A percentile compares a stretch with the other conserved stretches of the same genome.
Conservation (phyloP, 2,329 filamentous ascomycete genomes). For the Hyphodiscus sp. region DNA sequence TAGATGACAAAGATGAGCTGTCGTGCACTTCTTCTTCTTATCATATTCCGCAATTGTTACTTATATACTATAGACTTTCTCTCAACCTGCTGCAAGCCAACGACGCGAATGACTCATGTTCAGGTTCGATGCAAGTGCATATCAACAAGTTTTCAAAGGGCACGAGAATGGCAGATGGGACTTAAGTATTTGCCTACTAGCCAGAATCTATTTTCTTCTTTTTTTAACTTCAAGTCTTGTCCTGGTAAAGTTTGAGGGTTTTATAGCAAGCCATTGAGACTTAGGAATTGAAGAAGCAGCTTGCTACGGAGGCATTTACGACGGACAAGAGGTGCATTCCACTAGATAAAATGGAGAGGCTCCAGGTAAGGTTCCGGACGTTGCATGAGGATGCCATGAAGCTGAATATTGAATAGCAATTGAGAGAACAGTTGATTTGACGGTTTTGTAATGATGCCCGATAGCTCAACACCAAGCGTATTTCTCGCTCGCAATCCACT, state of each 20-base stretch:
- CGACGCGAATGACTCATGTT: too few species aligned
- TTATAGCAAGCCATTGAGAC: slow-evolving; percentile 16
- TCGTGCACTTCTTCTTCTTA: too few species aligned
- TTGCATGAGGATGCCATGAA: not conserved
- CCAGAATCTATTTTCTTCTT: slow-evolving; percentile 16
- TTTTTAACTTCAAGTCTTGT: not conserved
- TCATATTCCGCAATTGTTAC: too few species aligned
- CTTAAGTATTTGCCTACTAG: slow-evolving; percentile 1
- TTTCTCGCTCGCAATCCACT: slow-evolving; percentile 70
- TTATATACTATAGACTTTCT: too few species aligned
- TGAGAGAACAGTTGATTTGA: not conserved
- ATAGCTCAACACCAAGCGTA: slow-evolving; percentile 54
- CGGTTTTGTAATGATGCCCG: not conserved
- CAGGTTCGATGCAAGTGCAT: too few species aligned
- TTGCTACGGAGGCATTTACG: slow-evolving; percentile 1
- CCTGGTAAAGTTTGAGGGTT: not conserved
- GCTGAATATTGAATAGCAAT: not conserved
- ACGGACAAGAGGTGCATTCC: not conserved
- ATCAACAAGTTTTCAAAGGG: too few species aligned
- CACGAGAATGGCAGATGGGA: not conserved
- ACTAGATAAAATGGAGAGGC: not conserved
- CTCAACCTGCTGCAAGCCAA: too few species aligned
- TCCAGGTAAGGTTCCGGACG: not conserved
- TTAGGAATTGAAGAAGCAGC: slow-evolving; percentile 16
- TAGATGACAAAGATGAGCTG: too few species aligned